phyloP scores from a whole-genome alignment of 2,329 filamentous ascomycete genomes.

The Aspergillus ochraceus region DNA sequence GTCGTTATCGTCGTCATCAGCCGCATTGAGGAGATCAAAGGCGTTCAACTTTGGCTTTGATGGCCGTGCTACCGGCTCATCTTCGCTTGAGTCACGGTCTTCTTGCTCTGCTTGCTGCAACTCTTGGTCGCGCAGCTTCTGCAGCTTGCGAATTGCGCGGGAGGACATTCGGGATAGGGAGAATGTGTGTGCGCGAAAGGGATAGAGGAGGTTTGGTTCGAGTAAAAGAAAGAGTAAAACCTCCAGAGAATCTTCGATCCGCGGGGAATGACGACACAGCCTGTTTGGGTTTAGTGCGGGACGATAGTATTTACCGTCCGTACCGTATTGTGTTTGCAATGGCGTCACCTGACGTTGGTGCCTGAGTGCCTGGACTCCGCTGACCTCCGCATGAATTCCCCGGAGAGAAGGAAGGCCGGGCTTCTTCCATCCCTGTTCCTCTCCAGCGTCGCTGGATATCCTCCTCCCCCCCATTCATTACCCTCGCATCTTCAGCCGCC shows the following conservation, averaged over 20 bases:
- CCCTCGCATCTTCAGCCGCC: constrained; percentile 13
- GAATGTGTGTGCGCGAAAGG: not conserved
- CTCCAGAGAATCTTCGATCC: not conserved
- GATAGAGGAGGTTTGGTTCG: not conserved
- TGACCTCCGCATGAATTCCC: not conserved
- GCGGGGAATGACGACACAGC: constrained; percentile 38
- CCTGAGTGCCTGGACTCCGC: constrained; percentile 5
- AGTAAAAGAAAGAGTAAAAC: not conserved
- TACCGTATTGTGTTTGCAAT: constrained; percentile 1
- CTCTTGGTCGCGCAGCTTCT: constrained; percentile 61
- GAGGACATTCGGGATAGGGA: constrained; percentile 56
- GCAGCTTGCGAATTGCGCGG: constrained; percentile 64
- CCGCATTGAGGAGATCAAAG: constrained; percentile 54
- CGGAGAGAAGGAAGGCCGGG: not conserved
- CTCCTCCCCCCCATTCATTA: not conserved
- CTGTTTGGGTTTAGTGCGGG: constrained; percentile 25
- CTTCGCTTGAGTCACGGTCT: constrained; percentile 41
- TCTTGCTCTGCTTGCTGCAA: constrained; percentile 46
- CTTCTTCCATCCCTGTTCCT: not conserved
- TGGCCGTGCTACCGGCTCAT: constrained; percentile 35
- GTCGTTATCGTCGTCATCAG: constrained; percentile 26
- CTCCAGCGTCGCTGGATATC: constrained; percentile 12
- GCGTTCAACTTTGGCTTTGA: constrained; percentile 50
- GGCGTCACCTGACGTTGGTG: constrained; percentile 1
- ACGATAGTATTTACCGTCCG: not conserved